Conservation (phyloP, 129 eudicot genomes). For the Chrysanthemum seticuspe region DNA sequence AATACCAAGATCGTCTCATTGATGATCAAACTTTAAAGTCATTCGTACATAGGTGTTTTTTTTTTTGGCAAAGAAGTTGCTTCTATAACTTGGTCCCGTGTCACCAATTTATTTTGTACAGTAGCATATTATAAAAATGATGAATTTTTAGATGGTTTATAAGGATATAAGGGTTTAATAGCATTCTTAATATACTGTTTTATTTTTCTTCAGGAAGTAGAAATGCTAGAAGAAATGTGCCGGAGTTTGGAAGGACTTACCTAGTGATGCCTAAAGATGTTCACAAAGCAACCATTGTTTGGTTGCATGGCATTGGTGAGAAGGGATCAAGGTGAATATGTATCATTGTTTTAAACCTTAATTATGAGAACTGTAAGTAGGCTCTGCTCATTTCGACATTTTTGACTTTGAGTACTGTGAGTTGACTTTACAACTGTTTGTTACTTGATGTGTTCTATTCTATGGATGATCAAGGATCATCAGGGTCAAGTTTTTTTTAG, state of each 20-base stretch:
- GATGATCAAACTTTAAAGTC: too few relatives aligned
- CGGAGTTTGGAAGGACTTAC: constrained; percentile 79
- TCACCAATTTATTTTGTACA: neutral
- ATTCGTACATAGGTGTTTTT: neutral
- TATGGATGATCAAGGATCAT: neutral
- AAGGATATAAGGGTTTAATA: neutral
- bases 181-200: too few relatives aligned
- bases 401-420: constrained; percentile 7
- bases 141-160: neutral
- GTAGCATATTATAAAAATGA: too few relatives aligned
- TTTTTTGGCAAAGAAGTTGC: neutral
- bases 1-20: too few relatives aligned
- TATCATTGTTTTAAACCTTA: neutral
- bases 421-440: constrained; percentile 10
- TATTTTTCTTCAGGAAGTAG: constrained; percentile 50
- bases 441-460: neutral
- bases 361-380: neutral
- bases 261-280: constrained; percentile 85
- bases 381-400: constrained; percentile 1
- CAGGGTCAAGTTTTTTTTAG: neutral
- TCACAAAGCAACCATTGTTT: constrained; percentile 80
- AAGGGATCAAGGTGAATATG: constrained; percentile 69
- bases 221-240: constrained; percentile 32
- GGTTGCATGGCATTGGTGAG: constrained; percentile 92
- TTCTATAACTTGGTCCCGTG: neutral